phyloP scores from a whole-genome alignment of 1,284 basidiomycete species.

The Apiotrichum gamsii region DNA sequence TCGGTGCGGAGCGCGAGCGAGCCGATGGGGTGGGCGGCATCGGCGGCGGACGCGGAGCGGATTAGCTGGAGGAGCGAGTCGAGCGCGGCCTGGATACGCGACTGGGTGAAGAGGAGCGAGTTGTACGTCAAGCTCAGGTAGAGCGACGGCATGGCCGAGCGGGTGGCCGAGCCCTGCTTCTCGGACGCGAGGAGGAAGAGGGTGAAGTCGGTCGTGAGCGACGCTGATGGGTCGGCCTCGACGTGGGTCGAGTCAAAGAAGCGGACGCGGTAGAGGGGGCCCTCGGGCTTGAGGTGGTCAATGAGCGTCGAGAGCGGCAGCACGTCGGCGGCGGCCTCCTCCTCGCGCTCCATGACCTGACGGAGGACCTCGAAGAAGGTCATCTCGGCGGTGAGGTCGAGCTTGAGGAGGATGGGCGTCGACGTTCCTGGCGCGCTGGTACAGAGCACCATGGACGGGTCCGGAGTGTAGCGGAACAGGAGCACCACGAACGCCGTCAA shows the following conservation, averaged over 20 bases:
- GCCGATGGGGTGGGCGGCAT: slow-evolving; percentile 57
- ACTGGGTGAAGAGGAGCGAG: slow-evolving; percentile 81
- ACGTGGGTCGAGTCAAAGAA: slow-evolving; percentile 79
- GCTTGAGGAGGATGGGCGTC: slow-evolving; percentile 75
- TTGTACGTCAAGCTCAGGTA: slow-evolving; percentile 86
- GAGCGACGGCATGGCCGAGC: slow-evolving; percentile 59
- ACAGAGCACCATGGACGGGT: slow-evolving; percentile 89
- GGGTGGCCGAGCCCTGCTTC: slow-evolving; percentile 60
- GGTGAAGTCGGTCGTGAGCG: slow-evolving; percentile 84
- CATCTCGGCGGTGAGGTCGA: slow-evolving; percentile 78
- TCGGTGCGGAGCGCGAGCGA: slow-evolving; percentile 74
- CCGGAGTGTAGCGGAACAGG: slow-evolving; percentile 91
- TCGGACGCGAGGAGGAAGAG: slow-evolving; percentile 59
- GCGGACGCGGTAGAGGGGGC: slow-evolving; percentile 76
- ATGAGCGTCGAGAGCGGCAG: slow-evolving; percentile 77
- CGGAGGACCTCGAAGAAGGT: slow-evolving; percentile 86
- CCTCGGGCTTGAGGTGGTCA: slow-evolving; percentile 61
- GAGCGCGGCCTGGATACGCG: slow-evolving; percentile 69
- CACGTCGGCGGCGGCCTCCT: slow-evolving; percentile 74
- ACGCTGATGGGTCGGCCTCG: slow-evolving; percentile 70
- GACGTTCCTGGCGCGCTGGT: slow-evolving; percentile 71
- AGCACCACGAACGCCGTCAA: slow-evolving; percentile 86
- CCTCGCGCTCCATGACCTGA: slow-evolving; percentile 58
- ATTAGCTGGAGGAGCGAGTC: slow-evolving; percentile 82
- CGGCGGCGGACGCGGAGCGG: slow-evolving; percentile 59